phyloP scores from a whole-genome alignment of 176 grass and related monocot genomes.

The Oryza meridionalis region DNA sequence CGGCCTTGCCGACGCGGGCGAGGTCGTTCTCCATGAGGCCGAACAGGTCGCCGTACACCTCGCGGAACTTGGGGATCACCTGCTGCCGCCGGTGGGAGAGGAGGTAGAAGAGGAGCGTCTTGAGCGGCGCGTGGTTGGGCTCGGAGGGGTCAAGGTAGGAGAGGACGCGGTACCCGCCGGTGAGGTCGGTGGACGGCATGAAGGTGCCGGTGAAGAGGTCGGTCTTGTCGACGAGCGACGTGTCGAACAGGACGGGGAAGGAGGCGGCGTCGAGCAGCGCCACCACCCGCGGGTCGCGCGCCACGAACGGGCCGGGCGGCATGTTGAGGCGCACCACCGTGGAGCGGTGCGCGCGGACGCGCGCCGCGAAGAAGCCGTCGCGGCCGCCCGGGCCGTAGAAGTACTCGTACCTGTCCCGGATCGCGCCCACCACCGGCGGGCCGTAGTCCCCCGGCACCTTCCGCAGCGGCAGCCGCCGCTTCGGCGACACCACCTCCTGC shows the following conservation, averaged over 20 bases:
- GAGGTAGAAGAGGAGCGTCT: conserved; percentile 78
- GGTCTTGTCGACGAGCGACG: conserved; percentile 80
- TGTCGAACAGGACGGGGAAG: conserved; percentile 93
- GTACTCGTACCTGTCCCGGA: conserved; percentile 77
- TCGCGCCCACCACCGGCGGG: conserved; percentile 64
- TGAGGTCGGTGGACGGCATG: conserved; percentile 94
- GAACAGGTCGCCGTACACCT: conserved; percentile 71
- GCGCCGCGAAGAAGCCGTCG: conserved; percentile 87
- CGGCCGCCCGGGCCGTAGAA: conserved; percentile 82
- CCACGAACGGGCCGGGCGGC: conserved; percentile 87
- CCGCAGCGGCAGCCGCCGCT: conserved; percentile 58
- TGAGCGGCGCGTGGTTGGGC: conserved; percentile 81
- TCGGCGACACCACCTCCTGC: conserved; percentile 42
- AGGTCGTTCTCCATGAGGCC: conserved; percentile 67
- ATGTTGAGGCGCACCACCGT: conserved; percentile 94
- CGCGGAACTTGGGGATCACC: conserved; percentile 75
- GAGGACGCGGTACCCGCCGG: conserved; percentile 81
- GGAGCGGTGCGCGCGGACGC: conserved; percentile 61
- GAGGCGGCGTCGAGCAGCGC: conserved; percentile 91
- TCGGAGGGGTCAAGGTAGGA: conserved; percentile 92
- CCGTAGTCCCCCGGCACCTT: conserved; percentile 91
- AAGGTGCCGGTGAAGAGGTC: conserved; percentile 98
- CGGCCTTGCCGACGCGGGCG: conserved; percentile 60
- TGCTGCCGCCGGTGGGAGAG: conserved; percentile 67
- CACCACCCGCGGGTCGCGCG: conserved; percentile 80